A percentile compares a stretch with the other conserved stretches of the same genome.
Conservation (phyloP, 2,329 filamentous ascomycete species). For the Eutypella sp. region DNA sequence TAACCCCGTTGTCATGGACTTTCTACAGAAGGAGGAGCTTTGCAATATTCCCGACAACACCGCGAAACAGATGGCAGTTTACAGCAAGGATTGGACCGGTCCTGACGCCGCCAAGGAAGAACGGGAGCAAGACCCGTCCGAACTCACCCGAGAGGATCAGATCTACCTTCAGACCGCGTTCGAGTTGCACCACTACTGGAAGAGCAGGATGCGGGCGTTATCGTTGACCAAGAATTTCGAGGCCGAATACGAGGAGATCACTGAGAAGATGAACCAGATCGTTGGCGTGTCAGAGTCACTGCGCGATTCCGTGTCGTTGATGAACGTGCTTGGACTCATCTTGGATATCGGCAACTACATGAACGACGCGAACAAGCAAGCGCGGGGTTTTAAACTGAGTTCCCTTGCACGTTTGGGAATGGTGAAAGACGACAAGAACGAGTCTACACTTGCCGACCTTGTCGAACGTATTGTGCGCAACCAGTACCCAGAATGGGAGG, state of each 20-base stretch:
- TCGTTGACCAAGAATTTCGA: conserved; percentile 80
- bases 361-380: conserved; percentile 99
- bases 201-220: conserved; percentile 90
- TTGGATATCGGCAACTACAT: conserved; percentile 99
- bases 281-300: conserved; percentile 83
- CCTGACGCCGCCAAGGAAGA: conserved; percentile 72
- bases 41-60: conserved; percentile 90
- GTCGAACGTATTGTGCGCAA: conserved; percentile 95
- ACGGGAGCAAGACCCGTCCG: conserved; percentile 78
- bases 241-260: conserved; percentile 86
- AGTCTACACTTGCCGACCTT: conserved; percentile 90
- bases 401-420: conserved; percentile 89
- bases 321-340: conserved; percentile 94
- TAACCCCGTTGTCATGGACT: conserved; percentile 92
- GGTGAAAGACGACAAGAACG: conserved; percentile 99
- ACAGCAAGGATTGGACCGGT: conserved; percentile 94
- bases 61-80: conserved; percentile 86
- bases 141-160: conserved; percentile 92
- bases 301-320: conserved; percentile 84
- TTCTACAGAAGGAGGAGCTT: conserved; percentile 85
- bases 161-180: conserved; percentile 91
- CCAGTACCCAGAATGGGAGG: conserved; percentile 94
- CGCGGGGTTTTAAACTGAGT: conserved; percentile 94
- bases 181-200: conserved; percentile 97
- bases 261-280: conserved; percentile 78